Conservation (phyloP, 148 eudicot species). For the Hydrangea macrophylla region DNA sequence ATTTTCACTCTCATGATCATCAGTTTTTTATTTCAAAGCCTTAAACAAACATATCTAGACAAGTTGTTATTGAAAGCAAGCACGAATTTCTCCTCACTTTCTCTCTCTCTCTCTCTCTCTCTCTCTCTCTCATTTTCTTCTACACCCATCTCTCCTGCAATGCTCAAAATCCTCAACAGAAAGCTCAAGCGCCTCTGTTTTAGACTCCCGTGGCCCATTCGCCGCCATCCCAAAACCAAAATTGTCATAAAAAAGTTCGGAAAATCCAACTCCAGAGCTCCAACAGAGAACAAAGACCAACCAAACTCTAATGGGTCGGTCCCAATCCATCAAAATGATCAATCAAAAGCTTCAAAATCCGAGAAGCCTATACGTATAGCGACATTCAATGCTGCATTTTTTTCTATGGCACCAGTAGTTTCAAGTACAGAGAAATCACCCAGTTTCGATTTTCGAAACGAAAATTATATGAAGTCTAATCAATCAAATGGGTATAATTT, state of each 20-base stretch:
- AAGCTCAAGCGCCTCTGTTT: constrained; percentile 60
- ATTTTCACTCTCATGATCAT: too few relatives aligned
- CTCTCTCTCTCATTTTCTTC: neutral
- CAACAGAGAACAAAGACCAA: constrained; percentile 1
- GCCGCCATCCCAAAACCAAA: constrained; percentile 45
- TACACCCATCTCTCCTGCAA: constrained; percentile 17
- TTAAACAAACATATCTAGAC: too few relatives aligned
- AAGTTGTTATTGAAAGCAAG: too few relatives aligned
- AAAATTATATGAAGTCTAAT: constrained; percentile 2
- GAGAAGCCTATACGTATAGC: constrained; percentile 53
- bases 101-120: neutral
- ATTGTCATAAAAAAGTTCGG: constrained; percentile 42
- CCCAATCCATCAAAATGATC: constrained; percentile 50
- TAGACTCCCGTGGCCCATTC: constrained; percentile 48
- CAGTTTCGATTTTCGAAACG: constrained; percentile 11
- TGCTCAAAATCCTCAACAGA: constrained; percentile 56
- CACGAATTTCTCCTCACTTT: too few relatives aligned
- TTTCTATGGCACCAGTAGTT: constrained; percentile 92
- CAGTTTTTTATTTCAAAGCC: too few relatives aligned
- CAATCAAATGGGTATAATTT: neutral
- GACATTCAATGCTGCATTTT: constrained; percentile 88
- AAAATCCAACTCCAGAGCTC: constrained; percentile 31
- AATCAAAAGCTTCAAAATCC: constrained; percentile 10
- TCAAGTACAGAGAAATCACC: constrained; percentile 9
- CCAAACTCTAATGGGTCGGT: constrained; percentile 29